Percentiles rank a stretch among this genome's conserved stretches.
Conservation (phyloP, 2,329 filamentous ascomycete genomes). For the Diplocarpon mali region DNA sequence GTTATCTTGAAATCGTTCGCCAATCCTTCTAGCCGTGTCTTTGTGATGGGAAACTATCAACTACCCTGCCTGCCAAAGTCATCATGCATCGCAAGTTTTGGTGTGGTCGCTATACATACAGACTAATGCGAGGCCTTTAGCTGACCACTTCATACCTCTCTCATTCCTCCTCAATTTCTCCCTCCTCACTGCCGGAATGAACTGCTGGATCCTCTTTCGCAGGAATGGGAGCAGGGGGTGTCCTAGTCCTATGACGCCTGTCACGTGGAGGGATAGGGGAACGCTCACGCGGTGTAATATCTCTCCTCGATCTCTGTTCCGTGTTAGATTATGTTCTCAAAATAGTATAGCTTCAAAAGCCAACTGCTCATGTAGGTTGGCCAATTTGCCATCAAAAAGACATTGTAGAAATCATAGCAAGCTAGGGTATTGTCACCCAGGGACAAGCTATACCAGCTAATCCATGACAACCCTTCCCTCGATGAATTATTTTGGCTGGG, state of each 20-base stretch:
- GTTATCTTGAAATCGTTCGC: conserved; percentile 1
- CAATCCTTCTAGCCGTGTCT: background rate
- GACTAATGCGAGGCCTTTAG: conserved; percentile 7
- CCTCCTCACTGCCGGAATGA: conserved; percentile 82
- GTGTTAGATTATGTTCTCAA: conserved; percentile 8
- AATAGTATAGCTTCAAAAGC: too few species aligned
- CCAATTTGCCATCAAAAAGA: too few species aligned
- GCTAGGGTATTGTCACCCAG: background rate
- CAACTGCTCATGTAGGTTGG: too few species aligned
- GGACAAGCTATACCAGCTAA: background rate
- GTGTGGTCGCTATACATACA: conserved; percentile 28
- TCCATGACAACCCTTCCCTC: background rate
- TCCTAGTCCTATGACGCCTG: conserved; percentile 44
- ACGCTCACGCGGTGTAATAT: conserved; percentile 47
- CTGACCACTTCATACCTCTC: background rate
- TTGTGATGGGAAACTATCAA: background rate
- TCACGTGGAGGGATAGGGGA: conserved; percentile 44
- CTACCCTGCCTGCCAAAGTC: conserved; percentile 23
- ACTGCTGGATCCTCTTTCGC: conserved; percentile 35
- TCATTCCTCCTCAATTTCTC: conserved; percentile 84
- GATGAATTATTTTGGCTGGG: background rate
- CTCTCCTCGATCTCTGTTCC: conserved; percentile 44
- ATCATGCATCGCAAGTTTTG: conserved; percentile 23
- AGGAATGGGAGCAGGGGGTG: conserved; percentile 32
- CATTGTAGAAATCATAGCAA: background rate